These are phyloP conservation scores for Teunomyces panamensis DNA, from an alignment of 805 yeast species.

Conservation along the genomic window DNA sequence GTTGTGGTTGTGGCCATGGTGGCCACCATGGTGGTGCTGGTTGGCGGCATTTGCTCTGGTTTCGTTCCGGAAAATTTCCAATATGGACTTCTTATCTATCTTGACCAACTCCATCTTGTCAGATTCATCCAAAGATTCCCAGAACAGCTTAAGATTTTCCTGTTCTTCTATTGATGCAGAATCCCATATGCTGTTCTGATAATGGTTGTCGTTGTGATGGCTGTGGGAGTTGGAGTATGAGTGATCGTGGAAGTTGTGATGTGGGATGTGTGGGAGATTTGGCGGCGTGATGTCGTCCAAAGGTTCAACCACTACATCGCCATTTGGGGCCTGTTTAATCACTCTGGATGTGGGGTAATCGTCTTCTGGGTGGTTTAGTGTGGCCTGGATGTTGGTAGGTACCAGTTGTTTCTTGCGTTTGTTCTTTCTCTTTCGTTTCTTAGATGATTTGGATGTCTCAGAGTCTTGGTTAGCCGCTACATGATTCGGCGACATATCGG, in stretches of 20 bases:
- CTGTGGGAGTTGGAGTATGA: slow-evolving; percentile 6
- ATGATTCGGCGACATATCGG: slow-evolving; percentile 4
- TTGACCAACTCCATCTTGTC: slow-evolving; percentile 60
- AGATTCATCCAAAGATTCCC: slow-evolving; percentile 63
- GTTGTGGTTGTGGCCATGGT: too few relatives aligned
- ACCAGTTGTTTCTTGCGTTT: slow-evolving; percentile 12
- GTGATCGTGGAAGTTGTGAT: slow-evolving; percentile 7
- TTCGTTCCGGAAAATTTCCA: slow-evolving; percentile 56
- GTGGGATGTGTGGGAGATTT: slow-evolving; percentile 4
- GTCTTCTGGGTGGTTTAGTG: slow-evolving; percentile 51
- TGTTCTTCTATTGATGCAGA: slow-evolving; percentile 49
- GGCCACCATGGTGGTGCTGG: slow-evolving; percentile 6
- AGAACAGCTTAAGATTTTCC: slow-evolving; percentile 50
- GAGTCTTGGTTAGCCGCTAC: slow-evolving; percentile 6
- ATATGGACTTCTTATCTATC: slow-evolving; percentile 67
- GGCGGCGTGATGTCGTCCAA: slow-evolving; percentile 30
- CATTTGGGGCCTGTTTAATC: slow-evolving; percentile 67
- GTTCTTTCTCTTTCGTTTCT: slow-evolving; percentile 34
- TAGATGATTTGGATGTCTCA: slow-evolving; percentile 5
- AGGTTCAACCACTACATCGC: slow-evolving; percentile 72
- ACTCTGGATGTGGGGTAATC: slow-evolving; percentile 74
- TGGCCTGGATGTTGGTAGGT: slow-evolving; percentile 30
- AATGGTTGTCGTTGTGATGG: slow-evolving; percentile 1
- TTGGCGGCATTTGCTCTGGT: slow-evolving; percentile 12
- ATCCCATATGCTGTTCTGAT: slow-evolving; percentile 41